Conservation (phyloP, 495 filamentous ascomycete genomes). For the Coniosporium apollinis region DNA sequence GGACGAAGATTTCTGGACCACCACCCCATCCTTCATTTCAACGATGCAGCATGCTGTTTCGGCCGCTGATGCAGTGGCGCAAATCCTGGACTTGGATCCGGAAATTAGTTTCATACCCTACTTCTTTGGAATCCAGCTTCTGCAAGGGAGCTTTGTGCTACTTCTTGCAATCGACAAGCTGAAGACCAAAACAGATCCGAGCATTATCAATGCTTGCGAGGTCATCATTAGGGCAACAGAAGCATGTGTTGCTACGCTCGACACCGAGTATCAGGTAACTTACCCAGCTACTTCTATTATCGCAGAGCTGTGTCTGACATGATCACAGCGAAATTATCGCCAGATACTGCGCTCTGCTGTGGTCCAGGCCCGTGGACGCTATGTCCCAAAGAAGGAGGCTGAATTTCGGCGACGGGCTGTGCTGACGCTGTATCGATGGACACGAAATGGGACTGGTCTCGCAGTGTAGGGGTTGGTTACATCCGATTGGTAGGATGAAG, state of each 20-base stretch:
- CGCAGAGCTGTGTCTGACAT: neutral
- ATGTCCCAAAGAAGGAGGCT: neutral
- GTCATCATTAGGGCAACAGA: slow-evolving; percentile 42
- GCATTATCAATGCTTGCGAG: slow-evolving; percentile 38
- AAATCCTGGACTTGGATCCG: slow-evolving; percentile 38
- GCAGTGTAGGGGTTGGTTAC: neutral
- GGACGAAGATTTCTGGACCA: slow-evolving; percentile 41
- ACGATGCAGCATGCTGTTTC: slow-evolving; percentile 37
- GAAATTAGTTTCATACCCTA: slow-evolving; percentile 46
- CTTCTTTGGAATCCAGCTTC: slow-evolving; percentile 42
- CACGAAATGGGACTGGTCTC: slow-evolving; percentile 1
- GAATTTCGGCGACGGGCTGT: neutral
- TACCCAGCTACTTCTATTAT: too few relatives aligned
- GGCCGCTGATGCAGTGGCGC: slow-evolving; percentile 34
- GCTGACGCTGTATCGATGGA: neutral
- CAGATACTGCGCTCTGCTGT: neutral
- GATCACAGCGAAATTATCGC: neutral
- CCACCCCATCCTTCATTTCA: slow-evolving; percentile 33
- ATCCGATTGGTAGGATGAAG: neutral
- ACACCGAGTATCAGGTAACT: slow-evolving; percentile 42
- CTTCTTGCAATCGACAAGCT: slow-evolving; percentile 41
- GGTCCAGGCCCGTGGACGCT: neutral
- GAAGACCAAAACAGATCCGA: slow-evolving; percentile 32
- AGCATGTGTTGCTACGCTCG: slow-evolving; percentile 41
- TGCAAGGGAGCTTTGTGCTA: slow-evolving; percentile 41